These are phyloP conservation scores for Gracilaria gracilis DNA, from an alignment of 23 red algal genomes.

Conservation along the genomic window DNA sequence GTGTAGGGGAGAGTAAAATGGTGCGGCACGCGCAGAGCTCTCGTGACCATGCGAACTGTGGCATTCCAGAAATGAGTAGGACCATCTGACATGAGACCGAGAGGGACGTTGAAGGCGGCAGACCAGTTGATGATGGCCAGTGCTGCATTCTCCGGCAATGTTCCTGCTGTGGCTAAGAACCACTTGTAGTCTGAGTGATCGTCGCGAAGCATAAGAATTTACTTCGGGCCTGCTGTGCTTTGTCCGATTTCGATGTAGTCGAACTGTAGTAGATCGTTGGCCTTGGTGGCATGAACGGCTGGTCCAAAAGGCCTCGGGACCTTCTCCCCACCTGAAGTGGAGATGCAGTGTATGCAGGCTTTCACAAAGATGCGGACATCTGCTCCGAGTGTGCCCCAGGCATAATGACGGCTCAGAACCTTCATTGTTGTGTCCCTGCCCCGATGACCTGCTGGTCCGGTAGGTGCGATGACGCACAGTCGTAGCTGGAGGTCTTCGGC, in stretches of 20 bases:
- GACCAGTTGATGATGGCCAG: slow-evolving; percentile 3
- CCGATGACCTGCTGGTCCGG: too few species aligned
- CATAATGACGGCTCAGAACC: too few species aligned
- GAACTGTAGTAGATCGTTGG: slow-evolving; percentile 5
- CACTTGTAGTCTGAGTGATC: background rate
- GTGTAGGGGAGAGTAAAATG: slow-evolving; percentile 15
- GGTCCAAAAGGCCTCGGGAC: too few species aligned
- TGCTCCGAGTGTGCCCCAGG: too few species aligned
- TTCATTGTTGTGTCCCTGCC: too few species aligned
- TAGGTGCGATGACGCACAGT: too few species aligned
- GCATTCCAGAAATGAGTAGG: background rate
- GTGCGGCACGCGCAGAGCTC: background rate
- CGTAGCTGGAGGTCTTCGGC: too few species aligned
- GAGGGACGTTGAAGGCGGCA: background rate
- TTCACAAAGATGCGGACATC: too few species aligned
- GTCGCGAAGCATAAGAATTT: background rate
- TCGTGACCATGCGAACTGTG: background rate
- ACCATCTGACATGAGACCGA: background rate
- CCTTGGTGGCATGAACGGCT: background rate
- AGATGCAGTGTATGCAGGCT: too few species aligned
- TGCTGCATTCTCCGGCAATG: background rate
- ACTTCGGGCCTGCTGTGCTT: background rate
- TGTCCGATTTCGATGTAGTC: slow-evolving; percentile 7
- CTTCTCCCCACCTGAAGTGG: too few species aligned
- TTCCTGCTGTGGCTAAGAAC: background rate